phyloP scores from a whole-genome alignment of 1,284 basidiomycete species.

The Gymnopus androsaceus region DNA sequence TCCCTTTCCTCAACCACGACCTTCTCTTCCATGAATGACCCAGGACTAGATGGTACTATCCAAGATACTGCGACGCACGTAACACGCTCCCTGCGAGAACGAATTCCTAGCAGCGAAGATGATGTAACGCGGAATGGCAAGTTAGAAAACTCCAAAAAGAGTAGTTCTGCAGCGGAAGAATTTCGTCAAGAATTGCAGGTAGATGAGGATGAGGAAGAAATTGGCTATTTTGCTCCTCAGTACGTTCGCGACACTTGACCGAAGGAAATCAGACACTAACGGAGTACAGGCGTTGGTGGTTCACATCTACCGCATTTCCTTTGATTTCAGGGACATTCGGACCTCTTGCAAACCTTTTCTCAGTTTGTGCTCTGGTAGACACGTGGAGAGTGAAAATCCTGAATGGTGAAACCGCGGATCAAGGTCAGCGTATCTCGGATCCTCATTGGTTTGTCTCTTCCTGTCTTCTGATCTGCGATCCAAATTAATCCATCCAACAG shows the following conservation, averaged over 20 bases:
- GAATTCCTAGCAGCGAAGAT: neutral
- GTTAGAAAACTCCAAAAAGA: neutral
- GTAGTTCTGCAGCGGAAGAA: slow-evolving; percentile 14
- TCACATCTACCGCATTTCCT: slow-evolving; percentile 39
- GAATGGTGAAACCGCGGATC: slow-evolving; percentile 13
- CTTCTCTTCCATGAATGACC: slow-evolving; percentile 29
- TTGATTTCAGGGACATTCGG: slow-evolving; percentile 41
- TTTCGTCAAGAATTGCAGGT: slow-evolving; percentile 19
- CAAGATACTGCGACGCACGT: slow-evolving; percentile 17
- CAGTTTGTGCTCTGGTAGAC: slow-evolving; percentile 36
- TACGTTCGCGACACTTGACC: neutral
- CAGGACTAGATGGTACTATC: slow-evolving; percentile 22
- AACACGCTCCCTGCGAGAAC: neutral
- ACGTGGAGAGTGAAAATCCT: slow-evolving; percentile 30
- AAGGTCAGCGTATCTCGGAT: slow-evolving; percentile 24
- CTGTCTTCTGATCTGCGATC: neutral
- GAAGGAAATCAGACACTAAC: neutral
- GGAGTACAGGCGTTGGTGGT: slow-evolving; percentile 37
- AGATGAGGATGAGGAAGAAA: slow-evolving; percentile 23
- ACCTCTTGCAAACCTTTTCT: slow-evolving; percentile 40
- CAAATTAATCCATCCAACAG: neutral
- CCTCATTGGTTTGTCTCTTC: slow-evolving; percentile 25
- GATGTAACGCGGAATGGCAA: neutral
- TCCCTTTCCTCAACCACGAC: neutral
- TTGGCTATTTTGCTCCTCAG: slow-evolving; percentile 20